A percentile compares a stretch with the other conserved stretches of the same genome.
Evolutionary conservation across 768 basidiomycete species (phyloP).

Genomic region (Naganishia vaughanmartiniae): DNA sequence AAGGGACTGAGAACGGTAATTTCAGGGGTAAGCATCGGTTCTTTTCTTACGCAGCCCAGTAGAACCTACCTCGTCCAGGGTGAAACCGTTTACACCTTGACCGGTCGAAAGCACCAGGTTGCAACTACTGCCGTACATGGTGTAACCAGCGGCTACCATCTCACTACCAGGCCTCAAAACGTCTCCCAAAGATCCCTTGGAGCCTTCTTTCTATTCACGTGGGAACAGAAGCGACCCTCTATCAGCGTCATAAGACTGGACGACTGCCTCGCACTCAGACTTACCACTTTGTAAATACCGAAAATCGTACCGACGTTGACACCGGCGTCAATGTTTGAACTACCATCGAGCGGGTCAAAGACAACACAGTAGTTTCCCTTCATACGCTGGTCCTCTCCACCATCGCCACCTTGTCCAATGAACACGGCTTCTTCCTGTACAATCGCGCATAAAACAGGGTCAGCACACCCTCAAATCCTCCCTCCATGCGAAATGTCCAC

Average conservation of each 20-base stretch:
- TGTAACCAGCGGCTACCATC: conserved; percentile 98
- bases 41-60: conserved; percentile 19
- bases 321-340: conserved; percentile 96
- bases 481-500: conserved; percentile 29
- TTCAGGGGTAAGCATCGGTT: conserved; percentile 21
- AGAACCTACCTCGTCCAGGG: conserved; percentile 68
- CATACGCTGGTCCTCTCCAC: conserved; percentile 63
- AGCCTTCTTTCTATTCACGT: conserved; percentile 64
- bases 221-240: not conserved
- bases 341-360: conserved; percentile 94
- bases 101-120: conserved; percentile 95
- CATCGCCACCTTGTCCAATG: conserved; percentile 56
- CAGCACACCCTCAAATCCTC: not conserved
- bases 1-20: conserved; percentile 56
- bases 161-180: conserved; percentile 89
- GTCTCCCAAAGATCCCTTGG: conserved; percentile 75
- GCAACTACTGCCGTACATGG: conserved; percentile 95
- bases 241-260: conserved; percentile 1
- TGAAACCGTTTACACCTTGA: conserved; percentile 95
- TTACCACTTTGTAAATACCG: conserved; percentile 85
- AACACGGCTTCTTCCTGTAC: conserved; percentile 66
- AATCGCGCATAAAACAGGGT: not conserved
- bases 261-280: conserved; percentile 49
- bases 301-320: conserved; percentile 89
- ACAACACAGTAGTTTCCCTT: conserved; percentile 94